Percentiles rank a stretch among this genome's conserved stretches.
These are phyloP conservation scores for Cavenderia fasciculata DNA, from an alignment of 78 protist genomes.

Conservation along the genomic window DNA sequence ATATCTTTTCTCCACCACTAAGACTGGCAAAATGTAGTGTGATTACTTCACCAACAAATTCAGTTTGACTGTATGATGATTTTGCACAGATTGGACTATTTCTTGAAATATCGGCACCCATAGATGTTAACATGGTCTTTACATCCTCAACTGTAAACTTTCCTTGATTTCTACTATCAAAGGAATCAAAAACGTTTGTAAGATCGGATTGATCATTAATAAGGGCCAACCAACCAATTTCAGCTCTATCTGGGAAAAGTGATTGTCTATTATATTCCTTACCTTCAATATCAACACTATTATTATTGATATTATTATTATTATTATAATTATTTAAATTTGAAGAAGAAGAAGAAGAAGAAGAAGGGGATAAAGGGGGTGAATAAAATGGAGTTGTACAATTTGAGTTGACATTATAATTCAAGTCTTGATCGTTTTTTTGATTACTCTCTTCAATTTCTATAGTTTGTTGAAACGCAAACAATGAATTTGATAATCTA, in stretches of 20 bases:
- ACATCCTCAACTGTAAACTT: conserved; percentile 42
- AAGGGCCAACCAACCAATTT: conserved; percentile 72
- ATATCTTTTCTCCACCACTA: neutral
- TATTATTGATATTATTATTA: too few species aligned
- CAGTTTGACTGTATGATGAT: conserved; percentile 55
- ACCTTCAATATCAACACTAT: conserved; percentile 47
- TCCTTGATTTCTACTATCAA: conserved; percentile 68
- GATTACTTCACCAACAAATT: conserved; percentile 58
- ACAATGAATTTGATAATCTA: too few species aligned
- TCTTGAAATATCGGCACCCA: conserved; percentile 41
- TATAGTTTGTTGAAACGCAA: too few species aligned
- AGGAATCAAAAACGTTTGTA: conserved; percentile 64
- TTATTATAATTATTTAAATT: too few species aligned
- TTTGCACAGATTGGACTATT: conserved; percentile 12
- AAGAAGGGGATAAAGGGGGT: too few species aligned
- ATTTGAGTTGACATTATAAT: too few species aligned
- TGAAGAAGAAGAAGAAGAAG: too few species aligned
- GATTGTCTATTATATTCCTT: conserved; percentile 62
- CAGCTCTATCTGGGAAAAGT: conserved; percentile 55
- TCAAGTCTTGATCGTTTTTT: too few species aligned
- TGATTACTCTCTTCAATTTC: too few species aligned
- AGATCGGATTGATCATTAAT: conserved; percentile 63
- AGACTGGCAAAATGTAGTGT: neutral
- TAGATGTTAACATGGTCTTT: neutral
- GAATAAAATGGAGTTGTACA: too few species aligned